These are phyloP conservation scores for Lepidium campestre DNA, from an alignment of 441 rosid genomes.

Conservation along the genomic window DNA sequence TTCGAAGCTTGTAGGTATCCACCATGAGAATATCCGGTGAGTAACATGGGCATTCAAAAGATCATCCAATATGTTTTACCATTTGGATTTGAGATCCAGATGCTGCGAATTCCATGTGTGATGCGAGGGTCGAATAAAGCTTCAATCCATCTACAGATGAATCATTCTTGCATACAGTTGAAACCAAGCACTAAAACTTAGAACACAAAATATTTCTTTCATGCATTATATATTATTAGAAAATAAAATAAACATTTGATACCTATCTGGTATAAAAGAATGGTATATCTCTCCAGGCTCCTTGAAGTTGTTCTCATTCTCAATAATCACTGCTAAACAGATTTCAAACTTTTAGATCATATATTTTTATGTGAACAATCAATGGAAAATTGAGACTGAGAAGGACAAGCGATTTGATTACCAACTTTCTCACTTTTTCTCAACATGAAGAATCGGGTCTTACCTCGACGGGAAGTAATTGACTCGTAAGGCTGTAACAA, in stretches of 20 bases:
- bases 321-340: slow-evolving; percentile 53
- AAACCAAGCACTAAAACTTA: slow-evolving; percentile 3
- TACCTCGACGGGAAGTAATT: slow-evolving; percentile 91
- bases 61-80: too few relatives aligned
- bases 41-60: too few relatives aligned
- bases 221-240: neutral
- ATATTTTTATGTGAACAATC: neutral
- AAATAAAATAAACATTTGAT: neutral
- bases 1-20: too few relatives aligned
- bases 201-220: neutral
- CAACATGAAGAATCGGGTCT: slow-evolving; percentile 80
- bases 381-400: neutral
- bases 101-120: slow-evolving; percentile 74
- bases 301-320: slow-evolving; percentile 93
- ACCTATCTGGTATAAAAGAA: slow-evolving; percentile 81
- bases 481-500: slow-evolving; percentile 56
- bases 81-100: slow-evolving; percentile 90
- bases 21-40: too few relatives aligned
- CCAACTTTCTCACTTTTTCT: slow-evolving; percentile 80
- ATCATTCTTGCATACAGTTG: slow-evolving; percentile 71
- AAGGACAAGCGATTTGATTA: neutral
- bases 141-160: slow-evolving; percentile 68
- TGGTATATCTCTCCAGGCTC: slow-evolving; percentile 90
- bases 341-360: neutral
- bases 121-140: slow-evolving; percentile 73